These are phyloP conservation scores for Limonomyces culmigenus DNA, from an alignment of 1,284 basidiomycete genomes.

Conservation along the genomic window DNA sequence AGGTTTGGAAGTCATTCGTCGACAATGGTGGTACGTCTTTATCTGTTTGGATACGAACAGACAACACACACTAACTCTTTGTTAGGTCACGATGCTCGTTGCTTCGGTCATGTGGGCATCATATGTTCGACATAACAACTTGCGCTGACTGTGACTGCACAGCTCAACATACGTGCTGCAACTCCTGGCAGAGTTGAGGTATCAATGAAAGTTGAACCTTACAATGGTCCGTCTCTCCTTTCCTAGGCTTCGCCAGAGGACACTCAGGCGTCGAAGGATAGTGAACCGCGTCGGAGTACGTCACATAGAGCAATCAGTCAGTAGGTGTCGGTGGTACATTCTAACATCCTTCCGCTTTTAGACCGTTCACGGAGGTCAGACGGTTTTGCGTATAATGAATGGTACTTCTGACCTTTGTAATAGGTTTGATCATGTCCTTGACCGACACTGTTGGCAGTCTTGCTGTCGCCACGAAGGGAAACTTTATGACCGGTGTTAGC, in stretches of 20 bases:
- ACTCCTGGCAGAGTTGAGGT: conserved; percentile 48
- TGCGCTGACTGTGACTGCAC: conserved; percentile 3
- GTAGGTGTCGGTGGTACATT: no score
- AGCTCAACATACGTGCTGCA: conserved; percentile 50
- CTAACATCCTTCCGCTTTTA: conserved; percentile 7
- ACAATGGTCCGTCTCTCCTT: conserved; percentile 39
- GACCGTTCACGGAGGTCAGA: conserved; percentile 71
- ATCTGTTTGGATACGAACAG: background rate
- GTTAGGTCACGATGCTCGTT: conserved; percentile 58
- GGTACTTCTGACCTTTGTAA: no score
- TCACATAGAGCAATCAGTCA: no score
- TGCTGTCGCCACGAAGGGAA: conserved; percentile 66
- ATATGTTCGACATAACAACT: conserved; percentile 1
- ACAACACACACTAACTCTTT: conserved; percentile 1
- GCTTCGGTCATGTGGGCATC: conserved; percentile 52
- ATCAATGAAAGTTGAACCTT: conserved; percentile 52
- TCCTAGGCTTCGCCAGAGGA: no score
- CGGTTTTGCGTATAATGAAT: no score
- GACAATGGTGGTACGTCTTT: conserved; percentile 42
- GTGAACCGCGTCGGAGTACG: no score
- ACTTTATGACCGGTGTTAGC: conserved; percentile 77
- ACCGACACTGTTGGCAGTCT: conserved; percentile 79
- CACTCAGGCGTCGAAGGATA: background rate
- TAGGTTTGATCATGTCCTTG: conserved; percentile 55
- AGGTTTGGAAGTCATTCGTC: conserved; percentile 72